Percentiles rank a stretch among this genome's conserved stretches.
Evolutionary conservation across 1,139 yeast species (phyloP).

Genomic region (Nadsonia commutata): DNA sequence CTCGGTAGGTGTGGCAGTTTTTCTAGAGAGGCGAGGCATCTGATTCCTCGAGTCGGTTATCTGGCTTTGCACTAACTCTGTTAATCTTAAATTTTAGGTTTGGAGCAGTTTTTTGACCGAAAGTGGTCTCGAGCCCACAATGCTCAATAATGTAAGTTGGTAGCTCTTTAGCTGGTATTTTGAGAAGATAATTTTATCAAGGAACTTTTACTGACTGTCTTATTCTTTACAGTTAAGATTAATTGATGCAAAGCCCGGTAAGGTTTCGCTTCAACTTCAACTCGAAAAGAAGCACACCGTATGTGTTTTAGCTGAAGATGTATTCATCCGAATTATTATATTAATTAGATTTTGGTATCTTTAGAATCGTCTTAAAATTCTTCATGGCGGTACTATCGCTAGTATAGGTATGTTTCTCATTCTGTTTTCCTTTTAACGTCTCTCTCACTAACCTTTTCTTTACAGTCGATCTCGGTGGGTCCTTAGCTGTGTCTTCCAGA

Average conservation of each 20-base stretch:
- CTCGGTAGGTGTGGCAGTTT: background rate
- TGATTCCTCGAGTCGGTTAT: no score
- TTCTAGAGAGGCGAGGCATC: background rate
- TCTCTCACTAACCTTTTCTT: constrained; percentile 7
- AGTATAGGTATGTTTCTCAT: constrained; percentile 10
- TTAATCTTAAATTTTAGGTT: constrained; percentile 13
- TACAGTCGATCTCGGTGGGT: constrained; percentile 30
- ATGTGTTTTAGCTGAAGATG: no score
- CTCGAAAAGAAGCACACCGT: constrained; percentile 25
- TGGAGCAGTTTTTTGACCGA: constrained; percentile 22
- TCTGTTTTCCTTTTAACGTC: background rate
- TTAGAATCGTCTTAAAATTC: constrained; percentile 25
- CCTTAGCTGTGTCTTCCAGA: constrained; percentile 28
- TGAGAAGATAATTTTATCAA: constrained; percentile 3
- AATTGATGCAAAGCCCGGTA: constrained; percentile 21
- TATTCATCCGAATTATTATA: background rate
- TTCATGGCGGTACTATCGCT: constrained; percentile 31
- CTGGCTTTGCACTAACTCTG: background rate
- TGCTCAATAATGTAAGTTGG: constrained; percentile 17
- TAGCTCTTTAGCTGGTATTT: constrained; percentile 1
- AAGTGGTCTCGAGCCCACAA: constrained; percentile 26
- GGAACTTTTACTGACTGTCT: background rate
- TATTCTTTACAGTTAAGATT: constrained; percentile 14
- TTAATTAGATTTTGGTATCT: background rate
- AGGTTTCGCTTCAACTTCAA: constrained; percentile 21